A percentile compares a stretch with the other conserved stretches of the same genome.
Evolutionary conservation across 2,329 filamentous ascomycete species (phyloP).

Genomic region (Cytospora piceae): DNA sequence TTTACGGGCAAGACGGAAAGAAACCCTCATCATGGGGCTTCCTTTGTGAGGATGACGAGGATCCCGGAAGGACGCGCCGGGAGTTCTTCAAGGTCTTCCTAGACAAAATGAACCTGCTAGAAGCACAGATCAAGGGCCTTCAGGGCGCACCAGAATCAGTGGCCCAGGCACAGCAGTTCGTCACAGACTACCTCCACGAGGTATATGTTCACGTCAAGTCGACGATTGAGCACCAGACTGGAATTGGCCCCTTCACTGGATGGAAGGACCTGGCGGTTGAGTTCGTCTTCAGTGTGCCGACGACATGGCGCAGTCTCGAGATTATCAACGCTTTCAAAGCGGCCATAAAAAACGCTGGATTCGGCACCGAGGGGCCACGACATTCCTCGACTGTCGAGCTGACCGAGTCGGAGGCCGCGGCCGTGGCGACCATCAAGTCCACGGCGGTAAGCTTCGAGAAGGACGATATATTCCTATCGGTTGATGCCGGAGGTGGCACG

Average conservation of each 20-base stretch:
- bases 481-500: constrained; percentile 52
- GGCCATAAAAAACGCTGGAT: constrained; percentile 53
- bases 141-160: constrained; percentile 47
- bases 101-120: constrained; percentile 48
- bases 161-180: constrained; percentile 50
- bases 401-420: constrained; percentile 53
- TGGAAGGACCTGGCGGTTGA: constrained; percentile 52
- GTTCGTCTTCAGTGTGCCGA: constrained; percentile 62
- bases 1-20: constrained; percentile 47
- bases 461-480: constrained; percentile 47
- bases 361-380: constrained; percentile 46
- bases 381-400: constrained; percentile 49
- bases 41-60: constrained; percentile 52
- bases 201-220: constrained; percentile 55
- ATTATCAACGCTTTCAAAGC: constrained; percentile 56
- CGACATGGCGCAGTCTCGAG: constrained; percentile 56
- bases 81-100: constrained; percentile 63
- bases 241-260: constrained; percentile 41
- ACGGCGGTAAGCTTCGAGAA: constrained; percentile 43
- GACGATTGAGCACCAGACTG: constrained; percentile 46
- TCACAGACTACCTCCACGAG: constrained; percentile 52
- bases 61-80: constrained; percentile 41
- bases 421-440: constrained; percentile 51
- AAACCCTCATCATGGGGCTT: constrained; percentile 57
- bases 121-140: constrained; percentile 49